Evolutionary conservation across 257 asterid species (phyloP).

Genomic region (Asclepias syriaca): DNA sequence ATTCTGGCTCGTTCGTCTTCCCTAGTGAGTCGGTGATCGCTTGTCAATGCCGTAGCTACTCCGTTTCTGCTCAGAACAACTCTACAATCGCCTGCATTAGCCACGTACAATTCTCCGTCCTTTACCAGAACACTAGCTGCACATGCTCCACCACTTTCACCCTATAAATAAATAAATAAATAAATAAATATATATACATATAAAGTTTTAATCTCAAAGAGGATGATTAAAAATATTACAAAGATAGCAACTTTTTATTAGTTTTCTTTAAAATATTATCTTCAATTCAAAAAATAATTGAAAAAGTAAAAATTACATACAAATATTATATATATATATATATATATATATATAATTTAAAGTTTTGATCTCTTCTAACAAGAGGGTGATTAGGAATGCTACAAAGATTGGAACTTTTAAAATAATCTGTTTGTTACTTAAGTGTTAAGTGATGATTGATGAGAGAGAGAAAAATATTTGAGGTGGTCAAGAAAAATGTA

Average conservation of each 20-base stretch:
- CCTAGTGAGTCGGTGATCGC: conserved; percentile 39
- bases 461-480: neutral
- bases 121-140: conserved; percentile 45
- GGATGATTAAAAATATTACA: no score
- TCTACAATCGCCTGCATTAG: conserved; percentile 47
- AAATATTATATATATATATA: no score
- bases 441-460: neutral
- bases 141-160: conserved; percentile 45
- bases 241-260: no score
- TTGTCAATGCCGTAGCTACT: conserved; percentile 33
- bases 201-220: no score
- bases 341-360: no score
- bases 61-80: conserved; percentile 42
- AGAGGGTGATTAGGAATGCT: no score
- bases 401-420: conserved; percentile 7
- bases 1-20: conserved; percentile 44
- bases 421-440: neutral
- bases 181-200: no score
- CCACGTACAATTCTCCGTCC: conserved; percentile 38
- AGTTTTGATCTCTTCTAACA: no score
- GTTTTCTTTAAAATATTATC: no score
- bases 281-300: no score
- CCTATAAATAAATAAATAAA: conserved; percentile 14
- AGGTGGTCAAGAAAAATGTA: neutral
- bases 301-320: no score